A percentile compares a stretch with the other conserved stretches of the same genome.
Evolutionary conservation across 2,329 filamentous ascomycete genomes (phyloP).

Genomic region (Fusarium sp.): DNA sequence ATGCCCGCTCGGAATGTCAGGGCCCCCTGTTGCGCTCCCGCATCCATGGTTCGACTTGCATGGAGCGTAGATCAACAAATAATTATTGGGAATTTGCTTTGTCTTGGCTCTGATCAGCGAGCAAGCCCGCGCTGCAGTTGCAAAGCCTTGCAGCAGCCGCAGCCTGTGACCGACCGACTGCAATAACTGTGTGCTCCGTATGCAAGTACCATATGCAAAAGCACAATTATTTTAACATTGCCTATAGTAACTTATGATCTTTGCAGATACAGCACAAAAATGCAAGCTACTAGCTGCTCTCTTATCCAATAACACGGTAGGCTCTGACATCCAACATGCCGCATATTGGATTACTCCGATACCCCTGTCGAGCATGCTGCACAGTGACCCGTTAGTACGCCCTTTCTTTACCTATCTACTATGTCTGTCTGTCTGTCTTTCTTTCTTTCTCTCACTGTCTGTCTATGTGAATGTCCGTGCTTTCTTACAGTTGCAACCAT

Average conservation of each 20-base stretch:
- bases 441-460: neutral
- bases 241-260: neutral
- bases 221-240: neutral
- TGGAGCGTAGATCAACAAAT: slow-evolving; percentile 32
- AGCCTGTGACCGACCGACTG: neutral
- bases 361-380: slow-evolving; percentile 35
- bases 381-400: slow-evolving; percentile 22
- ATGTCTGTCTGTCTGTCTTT: neutral
- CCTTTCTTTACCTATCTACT: slow-evolving; percentile 7
- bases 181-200: neutral
- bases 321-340: neutral
- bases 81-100: slow-evolving; percentile 26
- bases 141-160: neutral
- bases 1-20: slow-evolving; percentile 18
- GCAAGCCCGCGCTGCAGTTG: slow-evolving; percentile 1
- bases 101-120: slow-evolving; percentile 12
- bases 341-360: slow-evolving; percentile 32
- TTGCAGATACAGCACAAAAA: neutral
- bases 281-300: neutral
- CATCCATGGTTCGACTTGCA: slow-evolving; percentile 33
- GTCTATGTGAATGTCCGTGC: slow-evolving; percentile 6
- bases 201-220: neutral
- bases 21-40: slow-evolving; percentile 33
- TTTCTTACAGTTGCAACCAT: slow-evolving; percentile 24
- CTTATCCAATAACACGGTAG: slow-evolving; percentile 15